Evolutionary conservation across 306 rosid genomes (phyloP), one percentile per base, ranked within the genome.

Genomic region (Prunus mira): DNA sequence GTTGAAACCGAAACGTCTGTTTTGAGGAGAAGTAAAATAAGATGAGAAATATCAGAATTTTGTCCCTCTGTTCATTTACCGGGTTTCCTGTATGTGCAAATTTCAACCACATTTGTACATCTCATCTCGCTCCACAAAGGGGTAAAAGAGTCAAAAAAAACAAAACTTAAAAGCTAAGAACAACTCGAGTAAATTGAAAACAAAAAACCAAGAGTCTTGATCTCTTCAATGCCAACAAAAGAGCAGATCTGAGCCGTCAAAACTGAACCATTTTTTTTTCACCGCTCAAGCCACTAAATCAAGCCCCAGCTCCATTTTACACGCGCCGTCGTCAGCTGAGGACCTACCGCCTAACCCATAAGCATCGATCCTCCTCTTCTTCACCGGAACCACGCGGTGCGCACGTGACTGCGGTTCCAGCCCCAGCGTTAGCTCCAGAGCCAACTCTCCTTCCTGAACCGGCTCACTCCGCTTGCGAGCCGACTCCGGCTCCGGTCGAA

Each of bases 401-500:
- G 74, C 84, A 76, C 86, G 87, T 45, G 89, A 78, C 13, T 27
- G 90, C 67, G 97, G 97, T 77, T 87, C 88, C 0, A 90, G 54
- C 38, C 98, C 97, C 0, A 94, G 89, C 2, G 97, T 92, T 15
- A 94, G 84, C 68, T 94, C 98, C 41, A 94, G 75, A 58, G 73
- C 97, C 51, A 88, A 25, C 38, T 82, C 94, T 1, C 49, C 60
- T 4, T 73, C 89, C 6, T 84, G 85, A 0, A 62, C 66, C 28
- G 74, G 65, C 6, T 79, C 82, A 11, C 3, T 14, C 0, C 47
- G 12, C 56, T 82, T 87, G 3, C 13, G 79, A 7, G 69, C 66
- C 7, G 82, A 74, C n/a, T 82, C 91, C 72, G 89, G 86, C 73
- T 91, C 93, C n/a, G 81, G 64, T 12, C 85, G 81, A 72, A 86